Evolutionary conservation across 257 asterid genomes (phyloP), one percentile per base, ranked within the genome.

Genomic region (Striga asiatica): DNA sequence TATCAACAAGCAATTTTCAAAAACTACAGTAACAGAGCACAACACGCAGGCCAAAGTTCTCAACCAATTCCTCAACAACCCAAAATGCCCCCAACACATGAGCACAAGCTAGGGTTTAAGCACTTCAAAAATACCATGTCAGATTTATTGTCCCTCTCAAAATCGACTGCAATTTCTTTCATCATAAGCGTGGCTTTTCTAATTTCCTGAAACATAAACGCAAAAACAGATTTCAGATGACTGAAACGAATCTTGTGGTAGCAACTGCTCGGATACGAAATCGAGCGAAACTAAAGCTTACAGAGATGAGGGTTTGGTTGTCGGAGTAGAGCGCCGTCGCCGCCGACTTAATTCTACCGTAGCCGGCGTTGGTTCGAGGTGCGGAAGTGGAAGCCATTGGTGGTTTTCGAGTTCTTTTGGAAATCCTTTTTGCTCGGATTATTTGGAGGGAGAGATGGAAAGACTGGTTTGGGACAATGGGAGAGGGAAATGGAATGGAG

Each of bases 381-480:
- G 78, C 89, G 23, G 95, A 91, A 50, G 94, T 75, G 54, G 93
- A 87, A 42, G 97, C 97, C 98, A 91, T 91, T 39, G 58, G 18
- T 25, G 52, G 8, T 31, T 48, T 28, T 17, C 45, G 49, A 20
- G 10, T 16, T 21, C n/a, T 19, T 49, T 29, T 16, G 9, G 24
- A 52, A n/a, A 5, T 19, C 11, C 6, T 12, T 14, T 13, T 39
- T 13, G n/a, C n/a, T n/a, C n/a, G n/a, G n/a, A n/a, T n/a, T n/a
- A n/a, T n/a, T n/a, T n/a, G n/a, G n/a, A n/a, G n/a, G n/a, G n/a
- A n/a, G n/a, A n/a, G n/a, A n/a, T n/a, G n/a, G 3, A 27, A 7
- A 27, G 32, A 27, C 7, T 27, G 32, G 3, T 27, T 27, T 27
- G 32, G 32, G 32, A 2, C 32, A n/a, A n/a, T n/a, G n/a, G n/a